Percentiles rank a stretch among this genome's conserved stretches.
phyloP scores from a whole-genome alignment of 2,329 filamentous ascomycete genomes.

The Microsporum audouinii region DNA sequence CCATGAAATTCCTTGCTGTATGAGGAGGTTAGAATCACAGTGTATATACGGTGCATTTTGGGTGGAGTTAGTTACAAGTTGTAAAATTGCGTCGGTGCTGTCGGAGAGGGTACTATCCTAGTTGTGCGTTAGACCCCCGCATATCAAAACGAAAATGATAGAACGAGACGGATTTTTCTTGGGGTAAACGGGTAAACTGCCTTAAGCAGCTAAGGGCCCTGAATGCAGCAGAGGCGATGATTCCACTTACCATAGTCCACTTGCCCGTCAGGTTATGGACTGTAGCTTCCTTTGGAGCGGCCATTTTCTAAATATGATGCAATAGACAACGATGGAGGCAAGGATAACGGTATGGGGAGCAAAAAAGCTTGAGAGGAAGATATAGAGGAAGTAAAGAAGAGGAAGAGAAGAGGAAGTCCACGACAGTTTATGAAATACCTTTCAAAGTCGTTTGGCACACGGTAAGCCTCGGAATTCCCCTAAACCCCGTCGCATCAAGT shows the following conservation, averaged over 20 bases:
- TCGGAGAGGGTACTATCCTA: slow-evolving; percentile 69
- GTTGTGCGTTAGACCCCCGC: slow-evolving; percentile 1
- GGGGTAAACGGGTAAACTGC: background rate
- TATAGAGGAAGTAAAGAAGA: background rate
- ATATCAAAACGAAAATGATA: background rate
- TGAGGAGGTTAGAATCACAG: background rate
- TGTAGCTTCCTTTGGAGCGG: slow-evolving; percentile 56
- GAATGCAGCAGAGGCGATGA: background rate
- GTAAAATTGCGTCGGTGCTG: slow-evolving; percentile 54
- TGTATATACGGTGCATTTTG: background rate
- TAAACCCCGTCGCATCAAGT: background rate
- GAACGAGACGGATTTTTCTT: background rate
- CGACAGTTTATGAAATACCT: background rate
- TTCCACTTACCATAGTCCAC: slow-evolving; percentile 53
- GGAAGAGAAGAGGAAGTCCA: background rate
- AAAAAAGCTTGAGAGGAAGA: background rate
- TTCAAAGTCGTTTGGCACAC: slow-evolving; percentile 1
- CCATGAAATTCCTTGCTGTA: slow-evolving; percentile 58
- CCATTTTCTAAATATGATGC: slow-evolving; percentile 42
- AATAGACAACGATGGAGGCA: slow-evolving; percentile 10
- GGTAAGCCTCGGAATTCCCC: slow-evolving; percentile 5
- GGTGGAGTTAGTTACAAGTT: slow-evolving; percentile 36
- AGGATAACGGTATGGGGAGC: background rate
- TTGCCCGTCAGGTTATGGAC: slow-evolving; percentile 57
- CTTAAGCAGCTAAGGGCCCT: background rate